These are phyloP conservation scores for Geranomyces variabilis DNA, from an alignment of 192 early-diverging fungal genomes.

Conservation along the genomic window DNA sequence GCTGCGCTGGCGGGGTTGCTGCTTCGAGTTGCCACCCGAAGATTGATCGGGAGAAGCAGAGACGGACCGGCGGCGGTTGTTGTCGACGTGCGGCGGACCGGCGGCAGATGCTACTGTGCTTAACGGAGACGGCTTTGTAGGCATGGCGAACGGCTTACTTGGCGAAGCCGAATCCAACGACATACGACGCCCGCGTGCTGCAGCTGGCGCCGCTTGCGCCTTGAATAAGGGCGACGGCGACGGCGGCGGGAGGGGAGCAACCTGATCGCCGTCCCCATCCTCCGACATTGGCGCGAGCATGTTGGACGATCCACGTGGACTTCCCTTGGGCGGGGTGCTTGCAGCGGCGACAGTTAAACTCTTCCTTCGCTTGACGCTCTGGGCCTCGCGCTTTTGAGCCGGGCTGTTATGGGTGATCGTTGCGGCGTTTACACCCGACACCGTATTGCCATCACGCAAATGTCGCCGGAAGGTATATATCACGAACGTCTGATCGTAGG, in stretches of 20 bases:
- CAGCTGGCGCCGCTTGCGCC: background rate
- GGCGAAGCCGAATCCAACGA: conserved; percentile 11
- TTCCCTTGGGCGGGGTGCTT: background rate
- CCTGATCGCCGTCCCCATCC: conserved; percentile 7
- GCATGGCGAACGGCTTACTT: background rate
- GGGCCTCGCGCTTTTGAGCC: conserved; percentile 32
- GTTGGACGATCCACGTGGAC: background rate
- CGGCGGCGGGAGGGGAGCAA: conserved; percentile 3
- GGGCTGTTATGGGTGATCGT: conserved; percentile 2
- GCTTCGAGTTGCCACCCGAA: background rate
- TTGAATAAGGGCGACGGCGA: background rate
- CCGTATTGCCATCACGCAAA: conserved; percentile 40
- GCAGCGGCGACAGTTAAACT: conserved; percentile 29
- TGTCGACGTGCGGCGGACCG: background rate
- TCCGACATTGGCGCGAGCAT: conserved; percentile 1
- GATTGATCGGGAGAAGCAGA: conserved; percentile 15
- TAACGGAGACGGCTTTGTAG: background rate
- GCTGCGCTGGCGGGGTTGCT: conserved; percentile 5
- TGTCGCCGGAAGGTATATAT: conserved; percentile 53
- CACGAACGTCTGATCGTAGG: conserved; percentile 48
- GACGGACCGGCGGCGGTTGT: conserved; percentile 20
- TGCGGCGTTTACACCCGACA: conserved; percentile 28
- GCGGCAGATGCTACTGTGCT: background rate
- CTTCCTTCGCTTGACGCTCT: conserved; percentile 30
- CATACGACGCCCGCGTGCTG: conserved; percentile 15